phyloP scores from a whole-genome alignment of 306 rosid genomes.

The Acacia crassicarpa region DNA sequence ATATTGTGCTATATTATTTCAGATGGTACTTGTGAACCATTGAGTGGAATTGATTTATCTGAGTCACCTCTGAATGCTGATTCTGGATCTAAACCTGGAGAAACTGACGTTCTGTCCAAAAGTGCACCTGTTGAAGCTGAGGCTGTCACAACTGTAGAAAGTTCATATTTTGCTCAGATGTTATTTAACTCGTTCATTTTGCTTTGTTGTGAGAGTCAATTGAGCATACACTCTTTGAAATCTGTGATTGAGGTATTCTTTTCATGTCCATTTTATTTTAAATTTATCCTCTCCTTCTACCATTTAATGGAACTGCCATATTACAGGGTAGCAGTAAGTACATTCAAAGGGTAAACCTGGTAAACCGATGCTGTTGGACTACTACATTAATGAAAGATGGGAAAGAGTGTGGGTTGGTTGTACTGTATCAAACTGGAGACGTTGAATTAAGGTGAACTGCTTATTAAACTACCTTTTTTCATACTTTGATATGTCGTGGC shows the following conservation, averaged over 20 bases:
- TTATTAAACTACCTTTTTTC: constrained; percentile 20
- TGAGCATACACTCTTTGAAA: constrained; percentile 56
- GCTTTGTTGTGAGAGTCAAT: constrained; percentile 67
- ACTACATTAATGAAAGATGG: constrained; percentile 61
- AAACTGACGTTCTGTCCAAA: constrained; percentile 44
- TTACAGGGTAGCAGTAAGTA: constrained; percentile 60
- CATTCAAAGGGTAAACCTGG: constrained; percentile 58
- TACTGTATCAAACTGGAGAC: constrained; percentile 72
- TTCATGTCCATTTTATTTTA: constrained; percentile 29
- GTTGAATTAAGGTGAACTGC: constrained; percentile 80
- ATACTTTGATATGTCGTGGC: constrained; percentile 9
- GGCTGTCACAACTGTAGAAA: constrained; percentile 35
- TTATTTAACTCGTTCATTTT: constrained; percentile 47
- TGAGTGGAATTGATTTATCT: constrained; percentile 37
- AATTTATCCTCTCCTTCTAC: constrained; percentile 30
- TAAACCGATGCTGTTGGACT: constrained; percentile 76
- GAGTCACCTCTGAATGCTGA: constrained; percentile 39
- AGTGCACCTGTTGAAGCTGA: constrained; percentile 46
- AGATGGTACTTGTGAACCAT: constrained; percentile 53
- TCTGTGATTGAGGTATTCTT: constrained; percentile 61
- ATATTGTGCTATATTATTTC: constrained; percentile 37
- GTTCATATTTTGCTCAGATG: constrained; percentile 40
- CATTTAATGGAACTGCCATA: constrained; percentile 31
- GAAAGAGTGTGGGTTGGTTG: constrained; percentile 54
- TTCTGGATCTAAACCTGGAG: constrained; percentile 33